A percentile compares a stretch with the other conserved stretches of the same genome.
Evolutionary conservation across 108 stramenopile species (phyloP).

Genomic region (Cyclotella atomus): DNA sequence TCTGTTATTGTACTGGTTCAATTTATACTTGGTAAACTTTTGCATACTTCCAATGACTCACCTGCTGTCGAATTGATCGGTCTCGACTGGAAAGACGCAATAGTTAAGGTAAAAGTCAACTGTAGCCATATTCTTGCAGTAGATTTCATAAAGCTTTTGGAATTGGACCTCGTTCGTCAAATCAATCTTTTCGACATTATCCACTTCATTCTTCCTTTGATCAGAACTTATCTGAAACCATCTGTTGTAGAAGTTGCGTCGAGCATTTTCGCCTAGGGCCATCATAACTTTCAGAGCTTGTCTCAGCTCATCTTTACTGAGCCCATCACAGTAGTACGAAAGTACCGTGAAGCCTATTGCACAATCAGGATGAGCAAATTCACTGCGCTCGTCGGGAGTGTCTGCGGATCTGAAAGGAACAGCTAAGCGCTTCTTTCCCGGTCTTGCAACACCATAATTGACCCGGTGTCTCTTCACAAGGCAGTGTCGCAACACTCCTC

Average conservation of each 20-base stretch:
- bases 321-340: slow-evolving; percentile 59
- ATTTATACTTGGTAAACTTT: no score
- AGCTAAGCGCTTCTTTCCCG: slow-evolving; percentile 47
- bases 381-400: slow-evolving; percentile 47
- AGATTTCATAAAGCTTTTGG: slow-evolving; percentile 16
- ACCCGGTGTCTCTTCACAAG: slow-evolving; percentile 57
- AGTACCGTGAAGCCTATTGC: slow-evolving; percentile 52
- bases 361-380: slow-evolving; percentile 60
- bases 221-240: slow-evolving; percentile 42
- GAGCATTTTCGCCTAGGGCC: slow-evolving; percentile 33
- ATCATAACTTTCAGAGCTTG: slow-evolving; percentile 36
- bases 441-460: slow-evolving; percentile 43
- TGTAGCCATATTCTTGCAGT: slow-evolving; percentile 27
- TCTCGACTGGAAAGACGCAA: slow-evolving; percentile 54
- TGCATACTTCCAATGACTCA: neutral
- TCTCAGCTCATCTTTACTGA: slow-evolving; percentile 30
- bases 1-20: no score
- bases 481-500: slow-evolving; percentile 49
- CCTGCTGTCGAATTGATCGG: slow-evolving; percentile 24
- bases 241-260: slow-evolving; percentile 39
- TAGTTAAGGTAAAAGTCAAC: slow-evolving; percentile 60
- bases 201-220: slow-evolving; percentile 9
- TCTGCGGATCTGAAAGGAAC: slow-evolving; percentile 56
- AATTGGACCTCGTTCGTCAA: slow-evolving; percentile 43
- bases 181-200: slow-evolving; percentile 52